Conservation (phyloP, 768 basidiomycete species). For the Suillus luteus region DNA sequence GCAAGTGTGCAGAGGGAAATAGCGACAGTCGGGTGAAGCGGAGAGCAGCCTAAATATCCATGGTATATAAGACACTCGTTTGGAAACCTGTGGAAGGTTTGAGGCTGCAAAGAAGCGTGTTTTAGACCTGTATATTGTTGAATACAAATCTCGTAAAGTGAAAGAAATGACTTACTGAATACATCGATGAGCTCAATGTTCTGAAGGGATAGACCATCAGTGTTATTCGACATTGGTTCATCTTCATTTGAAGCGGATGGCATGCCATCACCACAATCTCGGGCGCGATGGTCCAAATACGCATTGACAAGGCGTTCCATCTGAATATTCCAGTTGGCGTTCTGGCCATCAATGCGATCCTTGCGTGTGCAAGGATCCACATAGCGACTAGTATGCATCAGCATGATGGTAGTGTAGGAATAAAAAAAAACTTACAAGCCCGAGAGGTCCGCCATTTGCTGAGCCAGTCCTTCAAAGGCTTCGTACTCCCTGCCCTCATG, state of each 20-base stretch:
- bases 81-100: neutral
- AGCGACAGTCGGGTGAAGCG: constrained; percentile 7
- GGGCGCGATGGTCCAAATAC: constrained; percentile 2
- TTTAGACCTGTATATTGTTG: neutral
- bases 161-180: constrained; percentile 1
- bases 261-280: neutral
- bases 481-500: constrained; percentile 9
- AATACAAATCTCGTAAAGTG: neutral
- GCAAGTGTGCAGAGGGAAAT: constrained; percentile 21
- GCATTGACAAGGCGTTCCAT: neutral
- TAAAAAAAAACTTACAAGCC: constrained; percentile 1
- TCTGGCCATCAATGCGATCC: constrained; percentile 3
- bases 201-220: neutral
- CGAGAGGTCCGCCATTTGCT: constrained; percentile 8
- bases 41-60: neutral
- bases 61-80: neutral
- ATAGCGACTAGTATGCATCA: neutral
- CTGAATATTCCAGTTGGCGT: constrained; percentile 1
- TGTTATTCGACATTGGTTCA: no score
- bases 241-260: neutral
- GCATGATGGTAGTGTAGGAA: no score
- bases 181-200: constrained; percentile 2
- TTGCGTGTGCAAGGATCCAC: neutral
- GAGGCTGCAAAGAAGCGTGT: neutral
- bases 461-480: neutral